A percentile compares a stretch with the other conserved stretches of the same genome.
phyloP scores from a whole-genome alignment of 2,329 filamentous ascomycete genomes.

The Thielaviopsis populi region DNA sequence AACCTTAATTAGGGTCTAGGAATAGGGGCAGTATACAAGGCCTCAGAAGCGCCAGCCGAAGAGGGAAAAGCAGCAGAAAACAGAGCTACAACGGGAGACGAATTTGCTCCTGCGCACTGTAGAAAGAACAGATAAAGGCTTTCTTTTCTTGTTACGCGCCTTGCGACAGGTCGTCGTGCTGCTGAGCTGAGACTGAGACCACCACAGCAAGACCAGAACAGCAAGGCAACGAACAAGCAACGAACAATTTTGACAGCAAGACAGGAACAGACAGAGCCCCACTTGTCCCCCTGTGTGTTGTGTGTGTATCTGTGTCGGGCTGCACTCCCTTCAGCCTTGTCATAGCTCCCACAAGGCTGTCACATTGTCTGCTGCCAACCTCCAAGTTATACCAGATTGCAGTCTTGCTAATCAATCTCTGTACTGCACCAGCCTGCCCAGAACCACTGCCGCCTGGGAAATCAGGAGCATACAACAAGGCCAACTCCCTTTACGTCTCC shows the following conservation, averaged over 20 bases:
- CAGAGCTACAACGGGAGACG: background rate
- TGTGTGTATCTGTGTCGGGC: no score
- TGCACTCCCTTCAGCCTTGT: background rate
- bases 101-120: background rate
- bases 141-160: background rate
- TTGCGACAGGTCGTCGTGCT: no score
- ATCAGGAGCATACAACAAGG: background rate
- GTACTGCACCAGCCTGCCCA: background rate
- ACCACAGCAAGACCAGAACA: no score
- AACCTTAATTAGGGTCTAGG: background rate
- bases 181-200: no score
- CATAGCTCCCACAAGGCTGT: background rate
- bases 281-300: background rate
- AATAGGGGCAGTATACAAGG: background rate
- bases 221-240: no score
- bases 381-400: background rate
- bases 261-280: background rate
- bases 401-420: background rate
- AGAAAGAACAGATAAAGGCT: background rate
- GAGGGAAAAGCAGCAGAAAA: background rate
- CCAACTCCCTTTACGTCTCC: slow-evolving; percentile 17
- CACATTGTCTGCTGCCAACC: background rate
- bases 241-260: no score
- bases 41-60: background rate
- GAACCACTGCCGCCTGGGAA: background rate